Evolutionary conservation across 2,329 filamentous ascomycete genomes (phyloP).

Genomic region (Cylindrodendrum hubeiense): DNA sequence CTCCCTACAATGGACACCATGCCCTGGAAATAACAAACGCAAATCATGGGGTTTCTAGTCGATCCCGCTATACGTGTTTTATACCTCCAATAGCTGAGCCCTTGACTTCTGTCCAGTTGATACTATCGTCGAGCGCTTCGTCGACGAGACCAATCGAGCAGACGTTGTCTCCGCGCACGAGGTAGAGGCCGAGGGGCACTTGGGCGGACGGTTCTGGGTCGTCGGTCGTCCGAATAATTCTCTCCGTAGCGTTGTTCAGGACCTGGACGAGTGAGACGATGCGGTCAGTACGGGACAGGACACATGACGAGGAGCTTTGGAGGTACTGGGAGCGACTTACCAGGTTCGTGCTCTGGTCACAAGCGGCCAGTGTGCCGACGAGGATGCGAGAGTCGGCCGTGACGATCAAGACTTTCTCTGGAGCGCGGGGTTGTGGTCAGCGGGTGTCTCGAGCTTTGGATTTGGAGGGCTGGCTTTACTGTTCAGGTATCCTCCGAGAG

Average conservation of each 20-base stretch:
- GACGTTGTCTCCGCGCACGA: constrained; percentile 95
- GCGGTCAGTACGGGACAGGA: constrained; percentile 29
- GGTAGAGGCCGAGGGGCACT: constrained; percentile 87
- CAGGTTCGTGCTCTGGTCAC: constrained; percentile 93
- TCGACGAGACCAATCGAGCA: constrained; percentile 91
- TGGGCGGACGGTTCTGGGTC: constrained; percentile 85
- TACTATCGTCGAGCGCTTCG: constrained; percentile 87
- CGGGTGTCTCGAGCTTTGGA: constrained; percentile 6
- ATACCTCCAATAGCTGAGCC: constrained; percentile 86
- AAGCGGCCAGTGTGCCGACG: constrained; percentile 84
- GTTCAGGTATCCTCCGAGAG: constrained; percentile 59
- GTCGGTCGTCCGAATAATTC: constrained; percentile 88
- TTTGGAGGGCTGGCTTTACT: constrained; percentile 48
- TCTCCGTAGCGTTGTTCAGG: constrained; percentile 84
- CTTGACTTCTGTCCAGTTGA: constrained; percentile 93
- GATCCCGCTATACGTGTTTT: constrained; percentile 72
- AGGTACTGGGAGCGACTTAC: constrained; percentile 52
- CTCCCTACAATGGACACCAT: constrained; percentile 32
- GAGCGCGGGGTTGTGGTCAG: constrained; percentile 7
- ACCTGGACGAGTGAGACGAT: constrained; percentile 64
- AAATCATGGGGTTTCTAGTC: constrained; percentile 10
- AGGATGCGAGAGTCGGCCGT: constrained; percentile 93
- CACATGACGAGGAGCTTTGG: neutral
- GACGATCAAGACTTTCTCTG: constrained; percentile 92
- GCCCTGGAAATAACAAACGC: constrained; percentile 33